These are phyloP conservation scores for Lactarius hatsudake DNA, from an alignment of 768 basidiomycete species.

Conservation along the genomic window DNA sequence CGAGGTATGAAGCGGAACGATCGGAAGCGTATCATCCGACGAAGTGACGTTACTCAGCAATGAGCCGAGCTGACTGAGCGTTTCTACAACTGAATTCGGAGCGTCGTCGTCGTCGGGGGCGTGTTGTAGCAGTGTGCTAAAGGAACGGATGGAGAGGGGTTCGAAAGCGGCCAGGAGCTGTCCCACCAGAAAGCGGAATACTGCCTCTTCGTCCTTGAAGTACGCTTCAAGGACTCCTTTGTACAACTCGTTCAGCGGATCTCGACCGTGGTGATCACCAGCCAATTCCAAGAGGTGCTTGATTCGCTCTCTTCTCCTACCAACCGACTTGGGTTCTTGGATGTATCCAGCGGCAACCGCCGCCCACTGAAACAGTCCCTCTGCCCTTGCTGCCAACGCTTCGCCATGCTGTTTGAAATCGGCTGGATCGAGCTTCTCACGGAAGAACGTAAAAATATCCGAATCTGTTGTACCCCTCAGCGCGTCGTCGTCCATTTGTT, in stretches of 20 bases:
- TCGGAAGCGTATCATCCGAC: too few relatives aligned
- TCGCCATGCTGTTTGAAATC: not conserved
- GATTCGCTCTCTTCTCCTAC: not conserved
- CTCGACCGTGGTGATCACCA: not conserved
- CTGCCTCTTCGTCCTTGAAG: too few relatives aligned
- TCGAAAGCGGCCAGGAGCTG: too few relatives aligned
- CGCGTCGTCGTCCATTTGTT: not conserved
- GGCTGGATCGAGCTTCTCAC: not conserved
- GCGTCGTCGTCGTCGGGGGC: too few relatives aligned
- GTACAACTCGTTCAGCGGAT: not conserved
- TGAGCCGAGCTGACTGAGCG: too few relatives aligned
- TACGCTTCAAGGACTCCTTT: not conserved
- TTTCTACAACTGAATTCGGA: too few relatives aligned
- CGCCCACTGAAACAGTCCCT: not conserved
- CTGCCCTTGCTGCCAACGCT: not conserved
- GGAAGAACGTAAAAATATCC: not conserved
- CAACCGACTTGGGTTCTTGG: not conserved
- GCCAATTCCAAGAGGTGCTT: not conserved
- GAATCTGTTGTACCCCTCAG: not conserved
- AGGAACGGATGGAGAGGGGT: too few relatives aligned
- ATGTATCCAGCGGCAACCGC: not conserved
- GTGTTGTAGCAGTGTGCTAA: too few relatives aligned
- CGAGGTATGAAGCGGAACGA: too few relatives aligned
- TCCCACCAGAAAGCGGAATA: too few relatives aligned
- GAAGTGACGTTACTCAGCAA: too few relatives aligned